Conservation (phyloP, 148 eudicot species). For the Rhododendron kiyosumense region DNA sequence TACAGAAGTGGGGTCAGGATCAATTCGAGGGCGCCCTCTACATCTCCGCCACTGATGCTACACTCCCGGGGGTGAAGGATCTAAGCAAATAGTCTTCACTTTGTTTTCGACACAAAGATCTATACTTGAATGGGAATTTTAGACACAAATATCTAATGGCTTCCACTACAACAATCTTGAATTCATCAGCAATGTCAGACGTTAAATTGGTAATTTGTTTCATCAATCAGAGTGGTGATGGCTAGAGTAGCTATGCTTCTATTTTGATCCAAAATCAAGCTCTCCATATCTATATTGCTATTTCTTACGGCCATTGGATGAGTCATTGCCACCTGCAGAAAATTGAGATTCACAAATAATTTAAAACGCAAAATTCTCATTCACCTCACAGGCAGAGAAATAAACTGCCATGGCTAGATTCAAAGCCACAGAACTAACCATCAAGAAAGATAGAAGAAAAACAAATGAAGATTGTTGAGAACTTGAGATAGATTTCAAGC, state of each 20-base stretch:
- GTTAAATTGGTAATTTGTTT: slow-evolving; percentile 96
- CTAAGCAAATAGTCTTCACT: no score
- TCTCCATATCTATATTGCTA: slow-evolving; percentile 98
- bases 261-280: slow-evolving; percentile 94
- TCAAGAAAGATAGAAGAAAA: neutral
- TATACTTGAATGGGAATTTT: slow-evolving; percentile 92
- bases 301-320: slow-evolving; percentile 98
- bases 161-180: slow-evolving; percentile 97
- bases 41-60: no score
- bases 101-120: slow-evolving; percentile 26
- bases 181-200: slow-evolving; percentile 99
- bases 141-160: slow-evolving; percentile 89
- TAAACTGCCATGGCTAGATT: neutral
- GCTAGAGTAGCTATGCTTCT: slow-evolving; percentile 99
- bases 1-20: no score
- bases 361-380: neutral
- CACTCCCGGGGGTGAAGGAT: no score
- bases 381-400: neutral
- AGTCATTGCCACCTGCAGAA: slow-evolving; percentile 87
- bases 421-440: neutral
- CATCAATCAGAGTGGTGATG: slow-evolving; percentile 89
- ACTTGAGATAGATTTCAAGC: neutral
- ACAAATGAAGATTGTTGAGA: neutral
- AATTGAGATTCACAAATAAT: neutral
- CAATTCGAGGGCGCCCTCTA: no score